Evolutionary conservation across 495 filamentous ascomycete species (phyloP).

Genomic region (Aspergillus indologenus): DNA sequence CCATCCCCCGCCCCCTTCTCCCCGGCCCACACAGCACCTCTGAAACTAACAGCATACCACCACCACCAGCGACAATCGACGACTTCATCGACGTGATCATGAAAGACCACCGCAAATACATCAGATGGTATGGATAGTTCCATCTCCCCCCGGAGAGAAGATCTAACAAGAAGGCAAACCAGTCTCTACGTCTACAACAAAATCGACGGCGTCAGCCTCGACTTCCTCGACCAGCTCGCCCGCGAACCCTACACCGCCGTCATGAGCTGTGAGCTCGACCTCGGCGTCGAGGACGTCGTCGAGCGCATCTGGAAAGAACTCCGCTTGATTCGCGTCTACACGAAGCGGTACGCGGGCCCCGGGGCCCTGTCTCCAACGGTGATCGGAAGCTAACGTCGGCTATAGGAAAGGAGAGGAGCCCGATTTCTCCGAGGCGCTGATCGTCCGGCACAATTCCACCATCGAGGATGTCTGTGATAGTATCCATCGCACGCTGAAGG

Average conservation of each 20-base stretch:
- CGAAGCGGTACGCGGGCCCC: slow-evolving; percentile 64
- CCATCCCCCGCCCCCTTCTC: background rate
- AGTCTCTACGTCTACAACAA: slow-evolving; percentile 99
- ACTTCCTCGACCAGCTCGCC: slow-evolving; percentile 88
- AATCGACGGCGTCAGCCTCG: slow-evolving; percentile 91
- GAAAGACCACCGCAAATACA: slow-evolving; percentile 98
- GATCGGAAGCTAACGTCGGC: slow-evolving; percentile 6
- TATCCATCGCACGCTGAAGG: slow-evolving; percentile 91
- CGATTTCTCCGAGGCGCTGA: slow-evolving; percentile 88
- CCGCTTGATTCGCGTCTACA: slow-evolving; percentile 88
- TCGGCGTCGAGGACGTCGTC: slow-evolving; percentile 94
- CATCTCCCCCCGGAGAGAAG: too few relatives aligned
- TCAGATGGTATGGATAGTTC: slow-evolving; percentile 72
- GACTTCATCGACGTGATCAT: slow-evolving; percentile 99
- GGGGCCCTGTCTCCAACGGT: background rate
- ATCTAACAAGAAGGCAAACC: too few relatives aligned
- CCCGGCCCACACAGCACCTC: background rate
- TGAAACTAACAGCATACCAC: slow-evolving; percentile 12
- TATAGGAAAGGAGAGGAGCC: slow-evolving; percentile 80
- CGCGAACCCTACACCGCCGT: slow-evolving; percentile 91
- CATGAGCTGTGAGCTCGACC: slow-evolving; percentile 96
- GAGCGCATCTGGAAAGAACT: slow-evolving; percentile 96
- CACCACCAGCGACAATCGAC: slow-evolving; percentile 74
- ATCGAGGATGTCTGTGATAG: slow-evolving; percentile 98
- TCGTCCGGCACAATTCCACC: slow-evolving; percentile 79